Evolutionary conservation across 164 flowering plant species (phyloP), one percentile per base, ranked within the genome.

Genomic region (Protea cynaroides): DNA sequence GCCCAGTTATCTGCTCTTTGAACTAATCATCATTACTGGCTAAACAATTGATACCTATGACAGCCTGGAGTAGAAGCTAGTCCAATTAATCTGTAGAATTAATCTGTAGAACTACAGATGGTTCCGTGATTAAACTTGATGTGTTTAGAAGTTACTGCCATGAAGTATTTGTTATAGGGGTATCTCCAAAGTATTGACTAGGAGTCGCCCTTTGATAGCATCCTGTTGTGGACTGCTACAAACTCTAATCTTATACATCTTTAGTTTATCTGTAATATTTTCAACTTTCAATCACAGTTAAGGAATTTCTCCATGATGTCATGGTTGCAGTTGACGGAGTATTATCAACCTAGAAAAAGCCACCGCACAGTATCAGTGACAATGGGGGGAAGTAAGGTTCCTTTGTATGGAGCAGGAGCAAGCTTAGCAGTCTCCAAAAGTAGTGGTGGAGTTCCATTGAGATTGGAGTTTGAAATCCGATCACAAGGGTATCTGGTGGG

Each of bases 301-400:
- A 8, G 1, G 1, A 5, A 47, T 2, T 21, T 56, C 18, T 25
- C 13, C 8, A 22, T 63, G 11, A 59, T 37, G 7, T 51, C 46
- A 11, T 56, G 58, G 21, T 58, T 80, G 80, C 89, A 94, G 97
- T 37, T 94, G 78, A 83, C 82, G 82, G 91, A 86, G 65, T 85
- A 95, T 59, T 95, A 79, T 71, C 99, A 91, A 63, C 97, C 91
- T n/a, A 80, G 96, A 60, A 89, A 91, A 76, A 95, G 96, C 59
- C 82, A 51, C 5, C 77, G 86, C 44, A 79, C 63, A 4, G 80
- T 83, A 46, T 50, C 80, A 0, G 82, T 91, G 58, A 77, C 25
- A 54, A 43, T 95, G 65, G 76, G 82, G 67, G 96, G 96, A 22
- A 63, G 60, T 25, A 91, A 81, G 76, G 83, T 91, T 51, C 99